Evolutionary conservation across 352 stramenopile genomes (phyloP), one percentile per base, ranked within the genome.

Genomic region (Globisporangium nunn): DNA sequence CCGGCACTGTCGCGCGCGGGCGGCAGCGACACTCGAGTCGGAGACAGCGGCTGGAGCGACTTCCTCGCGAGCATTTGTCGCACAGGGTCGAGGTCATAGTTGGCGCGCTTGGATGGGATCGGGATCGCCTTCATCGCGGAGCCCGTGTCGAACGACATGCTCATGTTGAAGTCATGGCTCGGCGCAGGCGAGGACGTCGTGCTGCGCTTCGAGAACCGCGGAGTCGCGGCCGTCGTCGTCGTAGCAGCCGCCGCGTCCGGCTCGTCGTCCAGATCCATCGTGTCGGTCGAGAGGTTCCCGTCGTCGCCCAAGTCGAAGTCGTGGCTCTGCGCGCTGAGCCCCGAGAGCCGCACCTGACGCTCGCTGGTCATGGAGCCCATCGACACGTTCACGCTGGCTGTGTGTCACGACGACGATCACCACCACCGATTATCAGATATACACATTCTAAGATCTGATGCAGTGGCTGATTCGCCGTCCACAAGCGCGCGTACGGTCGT

Each of bases 311-410:
- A 60, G 2, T 76, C 73, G 4, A 61, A 62, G 35, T 76, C 70
- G 52, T 63, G 74, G 35, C 50, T 62, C 49, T 54, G n/a, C 15
- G 58, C 71, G 40, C 59, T 71, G n/a, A 75, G 61, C 0, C 68
- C 64, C 0, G 69, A 67, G 23, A 81, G 56, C 50, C 75, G 69
- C 57, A 79, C 70, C 28, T 74, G 65, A 46, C 74, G 74, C 50
- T 84, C 74, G 52, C 74, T 84, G 7, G 67, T 66, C 41, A 68
- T 62, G 8, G 74, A 84, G 41, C 75, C 68, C 48, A 60, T 71
- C 11, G 75, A 85, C 49, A 69, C 71, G 45, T 81, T 72, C 17
- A 61, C 55, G 10, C 66, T 82, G 54, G 77, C 55, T 54, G 63
- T 17, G 61, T 64, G 37, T n/a, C 37, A 17, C 37, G 37, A 10